Evolutionary conservation across 257 asterid genomes (phyloP).

Genomic region (Capsicum pubescens): DNA sequence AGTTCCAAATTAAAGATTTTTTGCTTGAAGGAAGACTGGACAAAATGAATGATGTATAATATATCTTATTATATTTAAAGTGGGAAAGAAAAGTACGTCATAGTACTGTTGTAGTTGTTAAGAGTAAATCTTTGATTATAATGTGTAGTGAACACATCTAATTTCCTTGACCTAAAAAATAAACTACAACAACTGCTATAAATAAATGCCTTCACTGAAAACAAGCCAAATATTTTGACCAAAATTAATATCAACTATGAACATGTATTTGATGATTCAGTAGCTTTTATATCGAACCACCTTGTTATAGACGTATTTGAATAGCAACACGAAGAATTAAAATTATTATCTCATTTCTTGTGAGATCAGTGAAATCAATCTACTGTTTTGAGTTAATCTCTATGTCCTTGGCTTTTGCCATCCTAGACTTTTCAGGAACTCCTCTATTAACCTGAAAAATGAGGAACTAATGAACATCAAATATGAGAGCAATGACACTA

Average conservation of each 20-base stretch:
- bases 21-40: background rate
- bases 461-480: background rate
- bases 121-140: background rate
- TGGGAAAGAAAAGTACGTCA: background rate
- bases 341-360: no score
- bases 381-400: conserved; percentile 10
- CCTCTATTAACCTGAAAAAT: conserved; percentile 78
- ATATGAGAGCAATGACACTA: background rate
- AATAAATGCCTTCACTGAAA: background rate
- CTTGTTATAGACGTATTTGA: no score
- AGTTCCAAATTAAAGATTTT: background rate
- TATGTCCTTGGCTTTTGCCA: conserved; percentile 54
- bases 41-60: conserved; percentile 13
- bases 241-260: background rate
- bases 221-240: conserved; percentile 22
- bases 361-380: no score
- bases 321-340: no score
- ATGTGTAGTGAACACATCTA: conserved; percentile 9
- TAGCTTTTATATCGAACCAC: no score
- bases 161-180: background rate
- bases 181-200: background rate
- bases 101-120: background rate
- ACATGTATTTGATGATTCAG: no score
- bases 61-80: background rate
- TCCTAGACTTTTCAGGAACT: conserved; percentile 66